Evolutionary conservation across 352 stramenopile species (phyloP).

Genomic region (Phytophthora uliginosa): DNA sequence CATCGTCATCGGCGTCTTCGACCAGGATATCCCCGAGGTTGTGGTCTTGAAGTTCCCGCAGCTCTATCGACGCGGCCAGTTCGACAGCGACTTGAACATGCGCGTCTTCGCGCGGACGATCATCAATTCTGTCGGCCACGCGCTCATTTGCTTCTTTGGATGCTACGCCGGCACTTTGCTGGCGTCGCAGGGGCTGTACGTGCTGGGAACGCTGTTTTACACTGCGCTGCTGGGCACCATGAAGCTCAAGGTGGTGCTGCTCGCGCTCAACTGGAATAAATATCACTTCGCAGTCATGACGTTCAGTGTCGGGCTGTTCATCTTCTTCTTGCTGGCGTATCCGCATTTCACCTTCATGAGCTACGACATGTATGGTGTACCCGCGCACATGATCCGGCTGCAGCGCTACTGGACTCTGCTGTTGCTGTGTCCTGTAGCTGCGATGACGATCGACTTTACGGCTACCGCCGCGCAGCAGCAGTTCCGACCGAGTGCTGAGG

Average conservation of each 20-base stretch:
- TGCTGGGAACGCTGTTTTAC: conserved; percentile 76
- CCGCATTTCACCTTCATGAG: conserved; percentile 76
- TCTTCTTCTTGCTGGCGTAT: conserved; percentile 76
- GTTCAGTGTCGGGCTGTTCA: conserved; percentile 70
- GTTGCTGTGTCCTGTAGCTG: conserved; percentile 56
- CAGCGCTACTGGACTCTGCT: conserved; percentile 70
- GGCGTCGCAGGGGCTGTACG: conserved; percentile 47
- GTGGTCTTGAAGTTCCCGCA: conserved; percentile 60
- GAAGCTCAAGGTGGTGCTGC: conserved; percentile 76
- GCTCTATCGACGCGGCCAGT: conserved; percentile 60
- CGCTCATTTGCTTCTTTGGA: conserved; percentile 65
- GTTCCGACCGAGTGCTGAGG: conserved; percentile 57
- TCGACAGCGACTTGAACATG: conserved; percentile 74
- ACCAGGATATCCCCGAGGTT: conserved; percentile 70
- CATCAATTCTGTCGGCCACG: conserved; percentile 58
- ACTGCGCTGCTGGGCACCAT: conserved; percentile 70
- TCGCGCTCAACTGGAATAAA: conserved; percentile 74
- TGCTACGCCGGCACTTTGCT: conserved; percentile 49
- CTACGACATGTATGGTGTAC: conserved; percentile 74
- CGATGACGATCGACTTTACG: conserved; percentile 56
- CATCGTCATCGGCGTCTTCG: conserved; percentile 79
- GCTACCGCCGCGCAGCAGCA: conserved; percentile 54
- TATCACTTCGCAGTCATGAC: conserved; percentile 60
- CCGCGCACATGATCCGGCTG: conserved; percentile 46
- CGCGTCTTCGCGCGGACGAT: conserved; percentile 64